Conservation (phyloP, 257 asterid genomes). For the Solanum microdontum region DNA sequence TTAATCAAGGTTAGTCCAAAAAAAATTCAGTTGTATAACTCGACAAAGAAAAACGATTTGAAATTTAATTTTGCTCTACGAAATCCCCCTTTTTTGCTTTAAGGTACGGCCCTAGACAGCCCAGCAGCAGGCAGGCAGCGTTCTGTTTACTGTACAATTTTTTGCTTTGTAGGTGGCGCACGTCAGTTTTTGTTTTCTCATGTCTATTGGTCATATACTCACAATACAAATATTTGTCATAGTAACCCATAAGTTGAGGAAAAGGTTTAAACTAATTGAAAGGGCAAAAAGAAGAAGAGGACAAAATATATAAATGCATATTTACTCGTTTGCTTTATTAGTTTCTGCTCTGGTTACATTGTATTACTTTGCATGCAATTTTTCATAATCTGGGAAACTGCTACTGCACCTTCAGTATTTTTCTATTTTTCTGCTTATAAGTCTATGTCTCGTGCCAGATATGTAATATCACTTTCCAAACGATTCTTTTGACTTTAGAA, state of each 20-base stretch:
- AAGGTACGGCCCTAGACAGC: neutral
- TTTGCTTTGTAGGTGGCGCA: neutral
- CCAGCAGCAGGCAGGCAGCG: neutral
- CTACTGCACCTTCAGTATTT: neutral
- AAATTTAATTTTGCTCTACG: neutral
- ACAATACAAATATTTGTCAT: neutral
- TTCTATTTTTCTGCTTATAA: neutral
- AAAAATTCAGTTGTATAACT: neutral
- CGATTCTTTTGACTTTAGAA: neutral
- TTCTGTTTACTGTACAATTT: neutral
- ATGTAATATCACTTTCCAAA: neutral
- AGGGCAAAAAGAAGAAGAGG: neutral
- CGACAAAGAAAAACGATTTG: neutral
- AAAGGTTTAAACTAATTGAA: neutral
- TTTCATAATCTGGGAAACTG: neutral
- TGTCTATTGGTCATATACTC: neutral
- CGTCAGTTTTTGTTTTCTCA: conserved; percentile 1
- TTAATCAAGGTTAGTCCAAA: neutral
- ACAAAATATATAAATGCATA: neutral
- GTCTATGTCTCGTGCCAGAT: neutral
- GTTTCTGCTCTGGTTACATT: neutral
- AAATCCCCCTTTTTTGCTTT: neutral
- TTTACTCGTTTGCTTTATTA: neutral
- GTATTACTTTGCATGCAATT: neutral
- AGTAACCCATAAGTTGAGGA: neutral